These are phyloP conservation scores for Irpex sp. DNA, from an alignment of 1,284 basidiomycete species.

Conservation along the genomic window DNA sequence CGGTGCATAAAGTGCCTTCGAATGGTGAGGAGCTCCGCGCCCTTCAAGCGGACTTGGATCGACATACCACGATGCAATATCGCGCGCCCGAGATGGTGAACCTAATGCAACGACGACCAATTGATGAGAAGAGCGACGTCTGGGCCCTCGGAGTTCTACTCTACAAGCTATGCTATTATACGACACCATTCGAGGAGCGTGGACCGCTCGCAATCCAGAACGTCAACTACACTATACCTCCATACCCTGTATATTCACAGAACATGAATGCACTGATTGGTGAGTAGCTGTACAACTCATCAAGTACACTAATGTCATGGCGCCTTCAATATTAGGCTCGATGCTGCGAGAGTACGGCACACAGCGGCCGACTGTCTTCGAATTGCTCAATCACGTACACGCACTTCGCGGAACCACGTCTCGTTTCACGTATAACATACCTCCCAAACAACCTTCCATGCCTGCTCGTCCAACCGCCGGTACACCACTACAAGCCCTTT, in stretches of 20 bases:
- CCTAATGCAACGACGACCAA: slow-evolving; percentile 74
- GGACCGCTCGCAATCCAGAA: slow-evolving; percentile 96
- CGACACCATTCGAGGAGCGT: slow-evolving; percentile 97
- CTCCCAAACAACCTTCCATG: slow-evolving; percentile 44
- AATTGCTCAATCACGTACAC: slow-evolving; percentile 75
- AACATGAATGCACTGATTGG: slow-evolving; percentile 87
- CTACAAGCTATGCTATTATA: slow-evolving; percentile 95
- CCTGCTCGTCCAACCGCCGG: slow-evolving; percentile 22
- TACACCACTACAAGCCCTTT: slow-evolving; percentile 23
- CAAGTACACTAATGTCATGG: slow-evolving; percentile 9
- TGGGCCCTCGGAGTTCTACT: slow-evolving; percentile 78
- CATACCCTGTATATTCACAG: slow-evolving; percentile 89
- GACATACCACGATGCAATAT: slow-evolving; percentile 94
- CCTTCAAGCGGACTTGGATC: slow-evolving; percentile 90
- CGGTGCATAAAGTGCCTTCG: slow-evolving; percentile 69
- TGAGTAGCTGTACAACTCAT: slow-evolving; percentile 29
- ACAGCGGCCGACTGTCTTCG: slow-evolving; percentile 80
- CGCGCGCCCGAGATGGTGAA: slow-evolving; percentile 99
- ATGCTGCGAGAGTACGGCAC: slow-evolving; percentile 87
- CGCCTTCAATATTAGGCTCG: slow-evolving; percentile 47
- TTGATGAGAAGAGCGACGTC: slow-evolving; percentile 88
- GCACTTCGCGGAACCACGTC: slow-evolving; percentile 82
- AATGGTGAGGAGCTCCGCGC: slow-evolving; percentile 80
- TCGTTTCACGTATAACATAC: slow-evolving; percentile 63
- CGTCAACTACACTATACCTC: slow-evolving; percentile 92